Base-by-base conservation (phyloP, 75 land plant species). In the Selaginella tamariscina region DNA sequence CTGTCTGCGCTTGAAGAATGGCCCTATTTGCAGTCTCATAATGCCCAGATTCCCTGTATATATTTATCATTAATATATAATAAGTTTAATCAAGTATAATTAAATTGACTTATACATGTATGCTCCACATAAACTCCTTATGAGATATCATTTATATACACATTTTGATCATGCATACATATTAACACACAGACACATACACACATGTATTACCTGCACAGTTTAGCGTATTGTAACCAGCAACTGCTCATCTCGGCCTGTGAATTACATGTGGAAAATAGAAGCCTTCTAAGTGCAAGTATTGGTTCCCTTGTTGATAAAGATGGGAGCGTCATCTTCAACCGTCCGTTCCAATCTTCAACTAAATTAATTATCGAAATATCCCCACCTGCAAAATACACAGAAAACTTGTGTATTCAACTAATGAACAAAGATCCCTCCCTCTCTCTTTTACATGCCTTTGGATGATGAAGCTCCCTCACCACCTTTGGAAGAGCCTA, bases 191-290 rank as follows among this genome's bases (percentile, higher is more conserved):
- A n/a, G n/a, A n/a, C n/a, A n/a, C n/a, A n/a, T n/a, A n/a, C n/a
- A n/a, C n/a, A n/a, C n/a, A n/a, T n/a, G n/a, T n/a, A n/a, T n/a
- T n/a, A n/a, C n/a, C 99, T 79, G 75, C 99, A 95, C 54, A 95
- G 86, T 74, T 95, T 95, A 65, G 97, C 96, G 79, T 91, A 95
- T 69, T 91, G 92, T 65, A 95, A 85, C 99, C 99, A 95, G 77
- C 99, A 95, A 54, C 72, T 71, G 23, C 96, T 92, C 55, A 88
- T 83, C 68, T 87, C 85, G 75, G 84, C 70, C 65, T 81, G 80
- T 75, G 84, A 70, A 54, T 79, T 76, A 65, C 82, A 85, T 21
- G 77, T 72, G 70, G 80, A 77, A 70, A 83, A 84, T 54, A 95
- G 83, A 54, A 95, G 54, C 65, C 99, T 87, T 24, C 97, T 76